Percentiles rank a stretch among this genome's conserved stretches.
Evolutionary conservation across 1,284 basidiomycete species (phyloP).

Genomic region (Cutaneotrichosporon sp.): DNA sequence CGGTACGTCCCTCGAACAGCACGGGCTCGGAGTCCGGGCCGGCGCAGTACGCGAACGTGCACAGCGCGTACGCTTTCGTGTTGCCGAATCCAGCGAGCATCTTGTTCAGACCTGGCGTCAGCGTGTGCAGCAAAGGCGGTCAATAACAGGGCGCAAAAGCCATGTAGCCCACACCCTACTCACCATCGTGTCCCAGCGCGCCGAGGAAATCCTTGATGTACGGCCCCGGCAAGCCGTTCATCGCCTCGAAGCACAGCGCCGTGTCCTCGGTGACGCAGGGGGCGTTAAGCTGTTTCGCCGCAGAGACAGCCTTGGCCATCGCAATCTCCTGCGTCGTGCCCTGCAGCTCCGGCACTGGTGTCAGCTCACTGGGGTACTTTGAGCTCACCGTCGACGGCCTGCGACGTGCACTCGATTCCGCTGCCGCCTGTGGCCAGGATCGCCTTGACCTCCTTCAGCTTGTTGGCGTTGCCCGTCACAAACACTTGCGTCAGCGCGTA

Average conservation of each 20-base stretch:
- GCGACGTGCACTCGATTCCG: conserved; percentile 37
- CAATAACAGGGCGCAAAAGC: too few relatives aligned
- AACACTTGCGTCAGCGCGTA: conserved; percentile 57
- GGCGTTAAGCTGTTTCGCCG: conserved; percentile 74
- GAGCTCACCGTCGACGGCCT: conserved; percentile 43
- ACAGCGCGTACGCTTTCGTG: conserved; percentile 78
- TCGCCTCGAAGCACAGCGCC: conserved; percentile 81
- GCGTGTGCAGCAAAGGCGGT: too few relatives aligned
- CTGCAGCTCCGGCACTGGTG: conserved; percentile 83
- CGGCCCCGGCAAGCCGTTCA: conserved; percentile 86
- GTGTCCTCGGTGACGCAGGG: conserved; percentile 97
- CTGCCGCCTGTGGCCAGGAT: conserved; percentile 42
- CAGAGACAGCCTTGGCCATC: conserved; percentile 74
- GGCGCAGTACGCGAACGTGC: conserved; percentile 90
- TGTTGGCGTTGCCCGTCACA: conserved; percentile 92
- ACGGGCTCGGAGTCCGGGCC: conserved; percentile 69
- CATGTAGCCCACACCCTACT: conserved; percentile 13
- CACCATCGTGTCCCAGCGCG: conserved; percentile 70
- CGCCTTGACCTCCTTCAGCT: conserved; percentile 75
- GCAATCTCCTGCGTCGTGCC: conserved; percentile 89
- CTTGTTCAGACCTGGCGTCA: conserved; percentile 67
- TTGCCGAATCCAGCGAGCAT: conserved; percentile 78
- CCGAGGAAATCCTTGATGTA: conserved; percentile 93
- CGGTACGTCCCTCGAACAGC: conserved; percentile 87
- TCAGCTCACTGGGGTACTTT: conserved; percentile 1